phyloP scores from a whole-genome alignment of 345 rosid species.

The Populus euphratica region DNA sequence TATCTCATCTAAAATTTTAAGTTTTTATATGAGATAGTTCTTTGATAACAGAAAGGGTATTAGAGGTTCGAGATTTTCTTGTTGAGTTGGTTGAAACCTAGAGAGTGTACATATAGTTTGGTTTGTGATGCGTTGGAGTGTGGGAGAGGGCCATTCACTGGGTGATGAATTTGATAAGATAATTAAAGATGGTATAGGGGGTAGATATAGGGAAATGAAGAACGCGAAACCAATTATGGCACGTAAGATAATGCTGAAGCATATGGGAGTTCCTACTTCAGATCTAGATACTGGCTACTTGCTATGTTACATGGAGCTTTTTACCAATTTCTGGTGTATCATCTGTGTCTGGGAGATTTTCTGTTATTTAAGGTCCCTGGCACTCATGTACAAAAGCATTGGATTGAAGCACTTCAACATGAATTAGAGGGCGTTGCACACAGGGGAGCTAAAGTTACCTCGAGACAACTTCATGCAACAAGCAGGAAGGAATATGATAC shows the following conservation, averaged over 20 bases:
- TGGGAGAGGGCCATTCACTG: slow-evolving; percentile 30
- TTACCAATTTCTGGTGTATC: not conserved
- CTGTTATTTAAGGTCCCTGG: not conserved
- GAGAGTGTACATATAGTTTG: slow-evolving; percentile 74
- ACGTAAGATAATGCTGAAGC: slow-evolving; percentile 7
- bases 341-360: not conserved
- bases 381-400: not conserved
- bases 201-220: slow-evolving; percentile 52
- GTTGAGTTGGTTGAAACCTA: slow-evolving; percentile 68
- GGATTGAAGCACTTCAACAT: not conserved
- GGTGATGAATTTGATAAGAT: slow-evolving; percentile 41
- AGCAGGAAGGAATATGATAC: not conserved
- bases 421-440: not conserved
- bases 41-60: slow-evolving; percentile 46
- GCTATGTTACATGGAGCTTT: not conserved
- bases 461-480: not conserved
- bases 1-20: too few relatives aligned
- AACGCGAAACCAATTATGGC: slow-evolving; percentile 55
- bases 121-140: slow-evolving; percentile 52
- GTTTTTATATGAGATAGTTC: too few relatives aligned
- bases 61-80: slow-evolving; percentile 60
- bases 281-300: not conserved
- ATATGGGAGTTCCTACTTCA: not conserved
- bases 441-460: not conserved
- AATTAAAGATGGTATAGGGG: slow-evolving; percentile 47